Conservation (phyloP, 1,284 basidiomycete genomes). For the Boletellus deceptivus region DNA sequence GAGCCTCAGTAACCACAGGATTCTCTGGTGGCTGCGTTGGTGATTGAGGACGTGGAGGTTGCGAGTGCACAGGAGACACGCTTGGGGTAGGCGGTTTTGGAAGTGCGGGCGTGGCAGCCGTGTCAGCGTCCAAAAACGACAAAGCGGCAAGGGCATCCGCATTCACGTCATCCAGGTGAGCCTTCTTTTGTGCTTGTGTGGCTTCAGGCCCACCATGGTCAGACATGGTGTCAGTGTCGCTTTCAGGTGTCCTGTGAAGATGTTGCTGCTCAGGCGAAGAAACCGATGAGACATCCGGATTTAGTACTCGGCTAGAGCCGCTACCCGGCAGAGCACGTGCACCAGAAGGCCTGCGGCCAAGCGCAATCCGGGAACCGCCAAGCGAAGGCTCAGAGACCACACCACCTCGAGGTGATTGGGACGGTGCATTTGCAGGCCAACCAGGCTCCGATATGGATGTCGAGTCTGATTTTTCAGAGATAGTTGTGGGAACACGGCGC, state of each 20-base stretch:
- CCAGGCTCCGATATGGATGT: slow-evolving; percentile 34
- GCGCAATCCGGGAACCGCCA: slow-evolving; percentile 36
- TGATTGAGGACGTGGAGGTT: slow-evolving; percentile 26
- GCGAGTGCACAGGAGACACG: slow-evolving; percentile 19
- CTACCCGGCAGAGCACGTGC: slow-evolving; percentile 69
- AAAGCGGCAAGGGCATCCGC: slow-evolving; percentile 75
- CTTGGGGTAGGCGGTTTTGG: slow-evolving; percentile 17
- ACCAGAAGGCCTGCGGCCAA: slow-evolving; percentile 78
- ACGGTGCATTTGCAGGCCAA: slow-evolving; percentile 7
- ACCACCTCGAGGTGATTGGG: slow-evolving; percentile 35
- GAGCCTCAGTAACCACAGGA: background rate
- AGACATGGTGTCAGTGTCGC: slow-evolving; percentile 32
- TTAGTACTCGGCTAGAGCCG: slow-evolving; percentile 35
- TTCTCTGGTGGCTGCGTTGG: slow-evolving; percentile 20
- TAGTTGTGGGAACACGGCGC: slow-evolving; percentile 43
- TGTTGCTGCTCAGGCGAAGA: slow-evolving; percentile 31
- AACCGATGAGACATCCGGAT: slow-evolving; percentile 31
- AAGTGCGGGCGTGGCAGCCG: slow-evolving; percentile 18
- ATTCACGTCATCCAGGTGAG: slow-evolving; percentile 47
- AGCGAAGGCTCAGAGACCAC: slow-evolving; percentile 28
- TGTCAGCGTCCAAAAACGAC: slow-evolving; percentile 62
- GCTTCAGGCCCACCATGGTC: slow-evolving; percentile 12
- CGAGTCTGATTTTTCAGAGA: slow-evolving; percentile 33
- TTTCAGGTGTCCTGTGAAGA: slow-evolving; percentile 27
- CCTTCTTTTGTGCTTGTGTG: slow-evolving; percentile 12